Evolutionary conservation across 2,329 filamentous ascomycete genomes (phyloP).

Genomic region (Polychaeton citri): DNA sequence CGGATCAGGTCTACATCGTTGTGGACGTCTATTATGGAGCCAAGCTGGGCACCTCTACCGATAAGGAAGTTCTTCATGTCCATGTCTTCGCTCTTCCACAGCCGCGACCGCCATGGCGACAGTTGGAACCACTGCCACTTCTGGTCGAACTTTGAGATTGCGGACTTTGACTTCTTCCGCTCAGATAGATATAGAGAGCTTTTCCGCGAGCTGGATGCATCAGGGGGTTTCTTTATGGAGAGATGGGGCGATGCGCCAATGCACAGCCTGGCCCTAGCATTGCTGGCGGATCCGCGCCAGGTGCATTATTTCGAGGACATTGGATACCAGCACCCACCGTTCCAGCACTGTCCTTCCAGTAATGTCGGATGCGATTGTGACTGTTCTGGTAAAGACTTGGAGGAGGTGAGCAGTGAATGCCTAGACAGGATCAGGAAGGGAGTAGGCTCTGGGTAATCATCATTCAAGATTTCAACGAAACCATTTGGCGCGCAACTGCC

Average conservation of each 20-base stretch:
- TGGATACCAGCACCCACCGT: conserved; percentile 6
- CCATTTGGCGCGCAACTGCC: too few relatives aligned
- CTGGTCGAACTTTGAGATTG: conserved; percentile 43
- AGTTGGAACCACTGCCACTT: conserved; percentile 39
- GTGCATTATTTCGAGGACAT: conserved; percentile 40
- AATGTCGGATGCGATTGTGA: conserved; percentile 3
- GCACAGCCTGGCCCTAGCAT: conserved; percentile 41
- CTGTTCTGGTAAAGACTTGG: background rate
- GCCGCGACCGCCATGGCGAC: conserved; percentile 13
- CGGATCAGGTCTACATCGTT: conserved; percentile 1
- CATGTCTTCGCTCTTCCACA: conserved; percentile 22
- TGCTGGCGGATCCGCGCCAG: conserved; percentile 39
- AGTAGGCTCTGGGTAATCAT: background rate
- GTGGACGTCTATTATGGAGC: conserved; percentile 6
- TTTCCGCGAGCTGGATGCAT: conserved; percentile 36
- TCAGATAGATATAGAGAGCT: conserved; percentile 33
- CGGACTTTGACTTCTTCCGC: conserved; percentile 35
- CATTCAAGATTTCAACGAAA: too few relatives aligned
- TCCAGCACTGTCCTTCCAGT: conserved; percentile 3
- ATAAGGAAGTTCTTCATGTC: conserved; percentile 18
- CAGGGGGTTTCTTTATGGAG: conserved; percentile 37
- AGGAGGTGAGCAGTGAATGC: background rate
- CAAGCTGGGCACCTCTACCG: conserved; percentile 9
- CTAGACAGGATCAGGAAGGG: background rate
- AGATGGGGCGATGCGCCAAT: conserved; percentile 37